These are phyloP conservation scores for Kwoniella botswanensis DNA, from an alignment of 768 basidiomycete species.

Conservation along the genomic window DNA sequence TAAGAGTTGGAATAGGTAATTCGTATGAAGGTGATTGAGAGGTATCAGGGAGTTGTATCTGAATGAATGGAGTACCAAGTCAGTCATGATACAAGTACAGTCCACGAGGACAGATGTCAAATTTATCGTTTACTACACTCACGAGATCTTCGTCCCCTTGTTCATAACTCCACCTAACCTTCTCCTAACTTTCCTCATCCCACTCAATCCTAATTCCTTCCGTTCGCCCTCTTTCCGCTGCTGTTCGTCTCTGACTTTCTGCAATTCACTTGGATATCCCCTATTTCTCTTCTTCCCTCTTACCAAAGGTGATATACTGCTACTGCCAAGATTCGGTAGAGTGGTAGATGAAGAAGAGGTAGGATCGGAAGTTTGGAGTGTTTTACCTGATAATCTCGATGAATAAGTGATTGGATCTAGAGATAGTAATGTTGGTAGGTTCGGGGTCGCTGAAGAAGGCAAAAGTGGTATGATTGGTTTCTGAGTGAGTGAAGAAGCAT, in stretches of 20 bases:
- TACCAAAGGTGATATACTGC: conserved; percentile 27
- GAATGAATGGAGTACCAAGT: background rate
- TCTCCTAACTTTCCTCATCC: conserved; percentile 35
- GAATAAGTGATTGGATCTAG: conserved; percentile 39
- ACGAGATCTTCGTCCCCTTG: conserved; percentile 35
- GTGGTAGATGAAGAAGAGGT: background rate
- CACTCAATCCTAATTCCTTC: conserved; percentile 27
- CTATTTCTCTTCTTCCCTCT: conserved; percentile 41
- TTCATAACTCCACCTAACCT: conserved; percentile 25
- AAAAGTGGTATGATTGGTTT: conserved; percentile 43
- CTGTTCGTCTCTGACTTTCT: conserved; percentile 18
- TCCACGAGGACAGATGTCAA: background rate
- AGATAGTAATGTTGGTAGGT: conserved; percentile 33
- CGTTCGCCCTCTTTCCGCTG: conserved; percentile 13
- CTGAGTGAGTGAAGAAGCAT: conserved; percentile 13
- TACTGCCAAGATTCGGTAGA: background rate
- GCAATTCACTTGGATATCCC: conserved; percentile 29
- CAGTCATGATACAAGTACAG: background rate
- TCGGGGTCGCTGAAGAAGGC: conserved; percentile 23
- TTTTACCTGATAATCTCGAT: conserved; percentile 43
- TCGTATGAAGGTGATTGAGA: conserved; percentile 48
- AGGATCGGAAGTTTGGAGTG: conserved; percentile 30
- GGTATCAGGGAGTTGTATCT: conserved; percentile 49
- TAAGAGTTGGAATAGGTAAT: conserved; percentile 41
- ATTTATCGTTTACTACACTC: conserved; percentile 1